Base-by-base conservation (phyloP, 169 alveolate genomes). In the Plasmodium gallinaceum region DNA sequence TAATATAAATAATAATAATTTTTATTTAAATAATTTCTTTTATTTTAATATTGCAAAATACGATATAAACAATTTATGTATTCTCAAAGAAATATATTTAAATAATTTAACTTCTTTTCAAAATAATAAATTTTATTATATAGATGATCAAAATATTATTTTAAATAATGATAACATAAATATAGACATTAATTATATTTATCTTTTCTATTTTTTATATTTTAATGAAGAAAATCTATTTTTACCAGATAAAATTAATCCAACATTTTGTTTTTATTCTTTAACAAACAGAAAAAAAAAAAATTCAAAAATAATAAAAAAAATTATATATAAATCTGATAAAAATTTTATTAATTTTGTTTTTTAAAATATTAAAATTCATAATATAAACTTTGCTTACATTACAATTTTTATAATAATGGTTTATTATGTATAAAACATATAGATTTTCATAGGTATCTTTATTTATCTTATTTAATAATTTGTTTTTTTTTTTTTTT, bases 331-430 rank as follows among this genome's bases (percentile, higher is more conserved):
- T 61, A 60, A 32, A 24, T 14, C 83, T 68, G 91, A 83, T 24
- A 68, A 69, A 51, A 83, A 83, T 39, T 20, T 83, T 45, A 65
- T 83, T 54, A 83, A 83, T 68, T 83, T 83, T 61, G 91, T 83
- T 39, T 68, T 68, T 18, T 83, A 58, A 83, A 43, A 12, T 18
- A 12, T 48, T 18, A 42, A 7, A 2, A 39, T 16, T 10, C 39
- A 73, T 5, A 7, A 20, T 32, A 32, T 32, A 32, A 2, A 32
- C 39, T 32, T 32, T 32, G 39, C 39, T 32, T 4, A 32, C 4
- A 32, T 32, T 32, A 32, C 1, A 4, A 1, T 32, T 32, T 32
- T 32, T 1, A 32, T 32, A 32, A 32, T 32, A 32, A 32, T 32
- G 4, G 1, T 2, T 32, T 32, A 32, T 32, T 32, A 32, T 32